phyloP scores from a whole-genome alignment of 768 basidiomycete genomes.

The Trametes cingulata region DNA sequence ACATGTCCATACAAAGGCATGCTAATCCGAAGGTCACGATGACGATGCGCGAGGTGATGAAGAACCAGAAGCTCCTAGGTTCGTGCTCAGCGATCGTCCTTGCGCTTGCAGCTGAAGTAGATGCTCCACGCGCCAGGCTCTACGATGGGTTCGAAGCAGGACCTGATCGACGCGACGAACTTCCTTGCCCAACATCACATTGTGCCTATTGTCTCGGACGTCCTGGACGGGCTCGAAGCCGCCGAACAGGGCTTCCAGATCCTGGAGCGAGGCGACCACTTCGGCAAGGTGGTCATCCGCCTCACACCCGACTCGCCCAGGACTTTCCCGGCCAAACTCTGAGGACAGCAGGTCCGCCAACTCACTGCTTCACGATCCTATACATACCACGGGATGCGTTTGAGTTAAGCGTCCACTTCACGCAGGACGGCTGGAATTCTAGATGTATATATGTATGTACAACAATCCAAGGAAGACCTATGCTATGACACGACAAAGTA shows the following conservation, averaged over 20 bases:
- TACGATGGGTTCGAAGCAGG: conserved; percentile 80
- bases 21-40: conserved; percentile 58
- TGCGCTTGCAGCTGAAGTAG: too few relatives aligned
- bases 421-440: not conserved
- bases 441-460: conserved; percentile 23
- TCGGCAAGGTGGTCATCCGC: conserved; percentile 75
- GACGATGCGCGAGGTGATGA: conserved; percentile 78
- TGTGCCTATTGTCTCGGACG: conserved; percentile 66
- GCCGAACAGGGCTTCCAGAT: conserved; percentile 73
- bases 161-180: conserved; percentile 68
- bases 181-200: conserved; percentile 70
- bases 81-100: conserved; percentile 18
- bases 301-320: conserved; percentile 30
- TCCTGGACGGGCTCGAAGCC: conserved; percentile 56
- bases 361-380: not conserved
- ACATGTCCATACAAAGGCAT: conserved; percentile 48
- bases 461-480: conserved; percentile 11
- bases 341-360: not conserved
- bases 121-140: conserved; percentile 50
- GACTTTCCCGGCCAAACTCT: conserved; percentile 10
- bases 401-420: not conserved
- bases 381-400: not conserved
- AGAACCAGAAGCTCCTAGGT: conserved; percentile 76
- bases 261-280: conserved; percentile 63
- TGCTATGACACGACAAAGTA: conserved; percentile 11